Evolutionary conservation across 31 red algal species (phyloP), one percentile per base, ranked within the genome.

Genomic region (Bonnemaisonia californica): DNA sequence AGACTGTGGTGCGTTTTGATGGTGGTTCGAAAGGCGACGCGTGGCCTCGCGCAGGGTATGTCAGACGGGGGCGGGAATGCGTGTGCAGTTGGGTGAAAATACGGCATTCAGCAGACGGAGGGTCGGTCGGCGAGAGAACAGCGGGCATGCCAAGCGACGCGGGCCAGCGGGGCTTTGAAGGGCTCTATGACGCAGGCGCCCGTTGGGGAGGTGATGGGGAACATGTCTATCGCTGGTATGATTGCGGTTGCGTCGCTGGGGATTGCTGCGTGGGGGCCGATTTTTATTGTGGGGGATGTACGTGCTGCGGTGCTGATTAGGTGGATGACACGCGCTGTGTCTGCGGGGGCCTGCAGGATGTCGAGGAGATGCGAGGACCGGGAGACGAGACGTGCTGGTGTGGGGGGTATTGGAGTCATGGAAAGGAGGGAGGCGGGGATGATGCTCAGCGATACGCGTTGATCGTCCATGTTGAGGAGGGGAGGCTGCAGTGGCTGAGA

Each of bases 41-140:
- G 76, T 76, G 22, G 63, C 75, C 9, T 31, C 62, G 5, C 75
- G 51, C 21, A 89, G 45, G 18, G 18, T 12, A 7, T 48, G 55
- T 35, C 76, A 89, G 7, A 62, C 51, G 26, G 9, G 37, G 29
- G 57, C 3, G 13, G 66, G 29, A 1, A 89, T 22, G 1, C 55
- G 62, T 27, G 85, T 89, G 12, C 76, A 74, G 38, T 80, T 74
- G 42, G 85, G 85, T 22, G 54, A 22, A n/a, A 71, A 89, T 2
- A 33, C 55, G 4, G 56, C 85, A 54, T 81, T 48, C 1, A 74
- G 65, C 24, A 89, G 13, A 27, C 57, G 56, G 34, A 89, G 57
- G 18, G 51, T 73, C n/a, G 85, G 85, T 16, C 76, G 85, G 0
- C 21, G 21, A 2, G 28, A 9, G 55, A 89, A 89, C 9, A 89